Percentiles rank a stretch among this genome's conserved stretches.
phyloP scores from a whole-genome alignment of 2,329 filamentous ascomycete genomes.

The Diaporthe humulicola region DNA sequence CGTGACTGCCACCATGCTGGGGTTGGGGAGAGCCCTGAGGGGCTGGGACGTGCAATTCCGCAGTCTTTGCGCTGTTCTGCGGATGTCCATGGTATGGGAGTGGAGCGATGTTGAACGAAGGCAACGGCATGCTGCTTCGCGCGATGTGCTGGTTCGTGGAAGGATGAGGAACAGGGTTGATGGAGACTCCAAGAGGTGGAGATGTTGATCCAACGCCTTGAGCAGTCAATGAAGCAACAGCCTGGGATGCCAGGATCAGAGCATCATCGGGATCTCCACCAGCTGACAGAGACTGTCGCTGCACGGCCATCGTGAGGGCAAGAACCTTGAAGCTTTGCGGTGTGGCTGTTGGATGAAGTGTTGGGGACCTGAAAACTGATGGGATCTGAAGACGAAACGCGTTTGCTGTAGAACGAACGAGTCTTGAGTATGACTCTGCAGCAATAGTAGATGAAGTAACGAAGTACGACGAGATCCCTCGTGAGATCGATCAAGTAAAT shows the following conservation, averaged over 20 bases:
- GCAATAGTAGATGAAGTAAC: too few relatives aligned
- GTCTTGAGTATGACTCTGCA: not conserved
- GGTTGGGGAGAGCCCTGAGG: too few relatives aligned
- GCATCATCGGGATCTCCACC: not conserved
- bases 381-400: too few relatives aligned
- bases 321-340: not conserved
- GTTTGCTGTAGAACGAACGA: too few relatives aligned
- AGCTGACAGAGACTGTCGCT: too few relatives aligned
- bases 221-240: not conserved
- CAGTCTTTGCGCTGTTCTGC: not conserved
- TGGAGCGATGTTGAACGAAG: not conserved
- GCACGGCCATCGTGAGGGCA: not conserved
- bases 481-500: not conserved
- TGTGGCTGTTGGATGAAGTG: not conserved
- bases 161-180: fast-evolving
- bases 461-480: not conserved
- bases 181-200: too few relatives aligned
- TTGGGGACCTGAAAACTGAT: too few relatives aligned
- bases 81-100: not conserved
- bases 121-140: not conserved
- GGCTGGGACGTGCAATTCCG: too few relatives aligned
- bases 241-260: not conserved
- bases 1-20: not conserved
- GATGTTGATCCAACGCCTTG: not conserved
- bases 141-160: not conserved